phyloP scores from a whole-genome alignment of 2,329 filamentous ascomycete genomes.

The Emericellopsis atlantica region DNA sequence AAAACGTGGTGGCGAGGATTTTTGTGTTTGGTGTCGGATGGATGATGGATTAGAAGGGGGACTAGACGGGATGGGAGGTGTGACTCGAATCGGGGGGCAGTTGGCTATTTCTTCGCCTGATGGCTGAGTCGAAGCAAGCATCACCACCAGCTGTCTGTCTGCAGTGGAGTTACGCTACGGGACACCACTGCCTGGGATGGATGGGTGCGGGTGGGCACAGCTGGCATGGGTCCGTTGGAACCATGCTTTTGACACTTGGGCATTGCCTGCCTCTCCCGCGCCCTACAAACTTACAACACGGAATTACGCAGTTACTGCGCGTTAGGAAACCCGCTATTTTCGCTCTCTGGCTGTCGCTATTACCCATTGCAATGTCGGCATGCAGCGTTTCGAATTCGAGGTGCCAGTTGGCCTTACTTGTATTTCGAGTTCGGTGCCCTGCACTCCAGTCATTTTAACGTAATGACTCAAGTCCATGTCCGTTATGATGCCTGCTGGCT shows the following conservation, averaged over 20 bases:
- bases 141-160: no score
- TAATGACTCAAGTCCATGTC: background rate
- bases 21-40: background rate
- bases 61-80: background rate
- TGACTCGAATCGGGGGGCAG: background rate
- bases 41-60: background rate
- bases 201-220: no score
- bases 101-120: conserved; percentile 2
- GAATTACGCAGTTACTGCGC: background rate
- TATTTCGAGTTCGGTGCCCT: background rate
- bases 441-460: background rate
- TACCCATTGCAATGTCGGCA: background rate
- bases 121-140: background rate
- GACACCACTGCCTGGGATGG: no score
- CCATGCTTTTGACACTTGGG: background rate
- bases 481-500: background rate
- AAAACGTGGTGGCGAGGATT: background rate
- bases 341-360: background rate
- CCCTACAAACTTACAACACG: background rate
- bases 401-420: background rate
- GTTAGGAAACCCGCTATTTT: background rate
- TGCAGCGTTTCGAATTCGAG: background rate
- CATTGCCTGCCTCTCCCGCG: background rate
- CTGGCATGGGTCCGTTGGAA: no score
- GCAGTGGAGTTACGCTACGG: no score